phyloP scores from a whole-genome alignment of 2,329 filamentous ascomycete species.

The Colletotrichum gloeosporioides region DNA sequence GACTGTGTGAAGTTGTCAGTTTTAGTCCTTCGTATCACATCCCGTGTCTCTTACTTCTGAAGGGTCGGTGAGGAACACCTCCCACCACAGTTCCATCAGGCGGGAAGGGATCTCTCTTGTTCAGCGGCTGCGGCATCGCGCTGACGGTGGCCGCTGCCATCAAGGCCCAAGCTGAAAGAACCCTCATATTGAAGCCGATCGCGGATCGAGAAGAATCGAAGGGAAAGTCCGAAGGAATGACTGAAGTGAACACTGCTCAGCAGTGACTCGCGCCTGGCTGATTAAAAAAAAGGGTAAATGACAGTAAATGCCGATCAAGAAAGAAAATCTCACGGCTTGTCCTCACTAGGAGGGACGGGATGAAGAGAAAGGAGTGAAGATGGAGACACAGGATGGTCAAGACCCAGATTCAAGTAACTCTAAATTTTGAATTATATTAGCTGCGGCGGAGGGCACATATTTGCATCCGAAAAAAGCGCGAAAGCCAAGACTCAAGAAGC shows the following conservation, averaged over 20 bases:
- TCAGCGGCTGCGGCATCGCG: constrained; percentile 11
- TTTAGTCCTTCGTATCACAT: not conserved
- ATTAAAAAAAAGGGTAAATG: constrained; percentile 12
- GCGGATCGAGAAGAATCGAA: not conserved
- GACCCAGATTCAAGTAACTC: not conserved
- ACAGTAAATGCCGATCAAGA: constrained; percentile 5
- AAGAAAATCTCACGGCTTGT: not conserved
- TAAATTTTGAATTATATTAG: constrained; percentile 18
- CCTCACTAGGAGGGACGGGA: constrained; percentile 10
- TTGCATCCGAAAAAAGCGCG: not conserved
- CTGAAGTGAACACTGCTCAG: constrained; percentile 8
- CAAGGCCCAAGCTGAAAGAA: constrained; percentile 1
- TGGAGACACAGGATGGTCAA: not conserved
- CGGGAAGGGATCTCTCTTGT: constrained; percentile 11
- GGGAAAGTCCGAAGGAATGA: not conserved
- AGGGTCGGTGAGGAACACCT: constrained; percentile 6
- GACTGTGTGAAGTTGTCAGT: not conserved
- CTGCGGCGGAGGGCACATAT: not conserved
- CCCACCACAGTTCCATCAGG: constrained; percentile 8
- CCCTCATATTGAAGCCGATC: not conserved
- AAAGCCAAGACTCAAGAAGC: constrained; percentile 3
- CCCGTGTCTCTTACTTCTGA: not conserved
- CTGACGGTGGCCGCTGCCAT: constrained; percentile 4
- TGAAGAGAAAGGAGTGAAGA: not conserved
- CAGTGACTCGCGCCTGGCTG: not conserved